A percentile compares a stretch with the other conserved stretches of the same genome.
These are phyloP conservation scores for Nevesoporus exiguus DNA, from an alignment of 768 basidiomycete genomes.

Conservation along the genomic window DNA sequence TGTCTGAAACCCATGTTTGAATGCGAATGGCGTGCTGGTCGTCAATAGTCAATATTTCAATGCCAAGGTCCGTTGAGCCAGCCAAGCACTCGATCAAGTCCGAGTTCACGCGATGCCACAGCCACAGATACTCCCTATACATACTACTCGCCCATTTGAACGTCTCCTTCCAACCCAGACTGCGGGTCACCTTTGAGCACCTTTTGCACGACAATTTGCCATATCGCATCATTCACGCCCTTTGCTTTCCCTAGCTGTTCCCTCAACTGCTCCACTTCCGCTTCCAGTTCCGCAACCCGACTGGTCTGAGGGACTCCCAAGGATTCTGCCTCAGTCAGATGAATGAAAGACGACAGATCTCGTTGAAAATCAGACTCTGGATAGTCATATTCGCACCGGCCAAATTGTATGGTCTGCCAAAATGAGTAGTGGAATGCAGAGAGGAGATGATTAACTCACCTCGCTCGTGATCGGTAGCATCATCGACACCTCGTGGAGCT, in stretches of 20 bases:
- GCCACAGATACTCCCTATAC: slow-evolving; percentile 6
- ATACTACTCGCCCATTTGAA: slow-evolving; percentile 14
- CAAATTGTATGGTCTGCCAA: slow-evolving; percentile 17
- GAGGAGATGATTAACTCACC: slow-evolving; percentile 29
- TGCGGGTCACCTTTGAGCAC: slow-evolving; percentile 35
- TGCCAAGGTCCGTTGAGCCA: background rate
- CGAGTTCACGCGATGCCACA: slow-evolving; percentile 23
- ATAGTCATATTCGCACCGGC: slow-evolving; percentile 37
- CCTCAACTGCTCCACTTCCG: slow-evolving; percentile 61
- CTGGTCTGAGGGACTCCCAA: slow-evolving; percentile 43
- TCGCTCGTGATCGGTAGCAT: slow-evolving; percentile 48
- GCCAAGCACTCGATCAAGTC: too few species aligned
- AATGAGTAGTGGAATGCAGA: background rate
- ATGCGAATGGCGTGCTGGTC: background rate
- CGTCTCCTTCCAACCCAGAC: background rate
- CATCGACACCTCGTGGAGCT: slow-evolving; percentile 67
- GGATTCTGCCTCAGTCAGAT: slow-evolving; percentile 35
- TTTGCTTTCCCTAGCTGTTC: slow-evolving; percentile 80
- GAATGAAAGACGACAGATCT: slow-evolving; percentile 67
- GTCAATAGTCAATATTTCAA: too few species aligned
- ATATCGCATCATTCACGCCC: slow-evolving; percentile 91
- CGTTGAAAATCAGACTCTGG: slow-evolving; percentile 52
- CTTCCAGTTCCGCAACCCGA: slow-evolving; percentile 65
- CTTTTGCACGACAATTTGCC: slow-evolving; percentile 78
- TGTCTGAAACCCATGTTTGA: slow-evolving; percentile 79